phyloP scores from a whole-genome alignment of 1,139 yeast genomes.

The Diutina rugosa region DNA sequence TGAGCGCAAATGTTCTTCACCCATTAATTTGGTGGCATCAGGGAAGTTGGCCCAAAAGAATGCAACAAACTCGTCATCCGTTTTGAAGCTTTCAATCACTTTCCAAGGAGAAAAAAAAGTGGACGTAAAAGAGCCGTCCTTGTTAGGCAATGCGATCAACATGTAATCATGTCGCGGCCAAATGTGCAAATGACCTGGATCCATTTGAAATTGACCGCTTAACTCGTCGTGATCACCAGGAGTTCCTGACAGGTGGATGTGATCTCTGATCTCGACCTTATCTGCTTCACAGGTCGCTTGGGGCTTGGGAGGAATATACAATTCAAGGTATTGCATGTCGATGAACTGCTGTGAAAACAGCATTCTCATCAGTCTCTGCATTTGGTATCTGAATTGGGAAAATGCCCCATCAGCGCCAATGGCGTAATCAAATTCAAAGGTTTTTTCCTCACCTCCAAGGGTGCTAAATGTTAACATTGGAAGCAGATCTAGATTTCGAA shows the following conservation, averaged over 20 bases:
- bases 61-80: constrained; percentile 27
- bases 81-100: constrained; percentile 40
- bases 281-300: constrained; percentile 7
- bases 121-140: constrained; percentile 78
- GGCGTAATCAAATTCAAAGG: constrained; percentile 38
- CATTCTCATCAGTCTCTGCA: constrained; percentile 60
- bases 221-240: background rate
- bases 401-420: constrained; percentile 86
- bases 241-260: constrained; percentile 3
- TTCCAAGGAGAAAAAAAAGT: constrained; percentile 81
- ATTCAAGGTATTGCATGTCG: constrained; percentile 74
- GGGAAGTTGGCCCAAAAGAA: constrained; percentile 57
- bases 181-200: constrained; percentile 74
- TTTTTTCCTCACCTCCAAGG: constrained; percentile 5
- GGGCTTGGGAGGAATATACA: constrained; percentile 50
- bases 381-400: constrained; percentile 57
- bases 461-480: constrained; percentile 16
- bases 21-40: constrained; percentile 63
- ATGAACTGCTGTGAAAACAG: constrained; percentile 65
- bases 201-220: constrained; percentile 27
- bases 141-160: constrained; percentile 83
- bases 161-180: constrained; percentile 86
- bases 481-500: constrained; percentile 10
- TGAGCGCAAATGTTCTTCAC: constrained; percentile 35
- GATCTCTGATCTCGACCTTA: constrained; percentile 6